Conservation (phyloP, 164 flowering plant genomes). For the Santalum album region DNA sequence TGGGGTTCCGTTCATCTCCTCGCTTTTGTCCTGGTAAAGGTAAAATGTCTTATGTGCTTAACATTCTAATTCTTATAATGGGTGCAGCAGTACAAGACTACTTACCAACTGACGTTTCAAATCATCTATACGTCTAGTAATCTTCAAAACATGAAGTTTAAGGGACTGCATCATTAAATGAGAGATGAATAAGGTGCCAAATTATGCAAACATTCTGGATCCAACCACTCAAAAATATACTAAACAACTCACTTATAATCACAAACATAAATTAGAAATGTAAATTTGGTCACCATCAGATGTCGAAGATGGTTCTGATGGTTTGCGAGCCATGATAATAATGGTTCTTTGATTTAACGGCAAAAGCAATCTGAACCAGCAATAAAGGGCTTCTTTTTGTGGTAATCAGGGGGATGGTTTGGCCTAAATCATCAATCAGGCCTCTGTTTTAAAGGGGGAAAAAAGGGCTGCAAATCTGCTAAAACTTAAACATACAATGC, state of each 20-base stretch:
- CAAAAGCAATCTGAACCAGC: no score
- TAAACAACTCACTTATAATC: neutral
- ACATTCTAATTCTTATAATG: neutral
- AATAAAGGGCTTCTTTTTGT: no score
- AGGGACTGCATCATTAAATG: slow-evolving; percentile 62
- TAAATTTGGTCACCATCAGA: no score
- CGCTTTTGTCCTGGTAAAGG: slow-evolving; percentile 25
- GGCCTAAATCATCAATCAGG: neutral
- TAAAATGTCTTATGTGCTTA: neutral
- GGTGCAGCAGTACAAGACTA: slow-evolving; percentile 1
- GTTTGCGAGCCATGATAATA: no score
- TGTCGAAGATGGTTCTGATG: no score
- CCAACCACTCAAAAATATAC: neutral
- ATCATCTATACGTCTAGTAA: slow-evolving; percentile 38
- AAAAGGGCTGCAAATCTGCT: neutral
- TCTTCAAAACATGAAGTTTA: slow-evolving; percentile 85
- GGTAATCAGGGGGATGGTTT: neutral
- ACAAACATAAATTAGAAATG: neutral
- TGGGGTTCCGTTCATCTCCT: slow-evolving; percentile 13
- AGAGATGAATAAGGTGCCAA: slow-evolving; percentile 5
- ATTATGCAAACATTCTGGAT: neutral
- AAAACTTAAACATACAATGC: neutral
- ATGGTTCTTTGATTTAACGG: no score
- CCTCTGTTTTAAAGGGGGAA: neutral
- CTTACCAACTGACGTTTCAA: slow-evolving; percentile 64